A percentile compares a stretch with the other conserved stretches of the same genome.
These are phyloP conservation scores for Arxiozyma telluris DNA, from an alignment of 1,139 yeast species.

Conservation along the genomic window DNA sequence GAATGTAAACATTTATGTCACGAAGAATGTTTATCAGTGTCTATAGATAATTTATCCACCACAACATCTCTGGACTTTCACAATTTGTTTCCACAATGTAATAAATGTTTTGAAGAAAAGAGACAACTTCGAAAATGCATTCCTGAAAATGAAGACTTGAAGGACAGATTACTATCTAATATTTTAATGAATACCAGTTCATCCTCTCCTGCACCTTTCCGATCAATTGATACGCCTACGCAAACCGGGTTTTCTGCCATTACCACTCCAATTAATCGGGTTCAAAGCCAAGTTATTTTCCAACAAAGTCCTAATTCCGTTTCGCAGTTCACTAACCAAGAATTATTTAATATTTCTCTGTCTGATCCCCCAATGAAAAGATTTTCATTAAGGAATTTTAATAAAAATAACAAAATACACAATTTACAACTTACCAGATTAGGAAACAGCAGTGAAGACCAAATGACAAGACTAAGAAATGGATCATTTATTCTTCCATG, in stretches of 20 bases:
- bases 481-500: slow-evolving; percentile 10
- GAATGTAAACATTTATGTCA: slow-evolving; percentile 29
- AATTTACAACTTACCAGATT: neutral
- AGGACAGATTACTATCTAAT: slow-evolving; percentile 18
- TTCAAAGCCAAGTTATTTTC: slow-evolving; percentile 3
- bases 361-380: slow-evolving; percentile 5
- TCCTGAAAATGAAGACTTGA: slow-evolving; percentile 23
- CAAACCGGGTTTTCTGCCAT: neutral
- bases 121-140: slow-evolving; percentile 15
- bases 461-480: neutral
- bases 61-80: slow-evolving; percentile 12
- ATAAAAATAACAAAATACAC: neutral
- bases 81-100: slow-evolving; percentile 24
- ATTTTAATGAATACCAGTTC: slow-evolving; percentile 10
- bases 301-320: neutral
- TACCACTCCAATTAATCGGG: slow-evolving; percentile 1
- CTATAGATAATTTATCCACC: slow-evolving; percentile 12
- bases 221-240: slow-evolving; percentile 3
- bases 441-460: neutral
- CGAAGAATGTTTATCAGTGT: slow-evolving; percentile 26
- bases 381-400: neutral
- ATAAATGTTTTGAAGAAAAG: slow-evolving; percentile 13
- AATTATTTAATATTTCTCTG: neutral
- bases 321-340: neutral
- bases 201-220: neutral